Percentiles rank a stretch among this genome's conserved stretches.
phyloP scores from a whole-genome alignment of 306 rosid species.

The Prunus kanzakura region DNA sequence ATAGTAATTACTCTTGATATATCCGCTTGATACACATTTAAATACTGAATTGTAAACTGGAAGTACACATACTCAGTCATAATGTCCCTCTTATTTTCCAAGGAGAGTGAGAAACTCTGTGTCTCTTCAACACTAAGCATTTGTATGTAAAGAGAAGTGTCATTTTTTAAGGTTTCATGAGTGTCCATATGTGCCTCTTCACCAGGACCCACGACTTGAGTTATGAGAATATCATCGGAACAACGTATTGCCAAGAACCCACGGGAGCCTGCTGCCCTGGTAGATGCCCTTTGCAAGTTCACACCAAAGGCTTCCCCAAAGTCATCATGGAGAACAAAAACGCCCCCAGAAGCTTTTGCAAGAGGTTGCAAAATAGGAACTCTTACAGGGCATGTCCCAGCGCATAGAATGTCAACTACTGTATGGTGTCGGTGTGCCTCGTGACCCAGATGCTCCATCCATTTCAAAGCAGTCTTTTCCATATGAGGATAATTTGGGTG shows the following conservation, averaged over 20 bases:
- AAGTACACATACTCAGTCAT: conserved; percentile 54
- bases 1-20: conserved; percentile 77
- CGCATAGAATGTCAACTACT: conserved; percentile 86
- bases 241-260: conserved; percentile 82
- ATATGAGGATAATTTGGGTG: conserved; percentile 92
- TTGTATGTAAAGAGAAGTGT: conserved; percentile 71
- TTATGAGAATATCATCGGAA: conserved; percentile 75
- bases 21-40: conserved; percentile 66
- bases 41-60: conserved; percentile 62
- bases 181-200: conserved; percentile 87
- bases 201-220: conserved; percentile 93
- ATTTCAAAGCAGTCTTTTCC: conserved; percentile 88
- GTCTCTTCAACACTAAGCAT: conserved; percentile 93
- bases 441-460: conserved; percentile 91
- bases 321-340: conserved; percentile 93
- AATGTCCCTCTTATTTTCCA: conserved; percentile 82
- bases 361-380: conserved; percentile 95
- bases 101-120: conserved; percentile 76
- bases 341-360: conserved; percentile 94
- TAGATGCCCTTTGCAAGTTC: conserved; percentile 92
- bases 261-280: conserved; percentile 89
- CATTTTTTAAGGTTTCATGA: conserved; percentile 71
- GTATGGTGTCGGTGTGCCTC: conserved; percentile 79
- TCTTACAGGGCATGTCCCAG: conserved; percentile 98
- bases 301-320: conserved; percentile 99